Percentiles rank a stretch among this genome's conserved stretches.
Evolutionary conservation across 768 basidiomycete species (phyloP).

Genomic region (Mycena vulgaris): DNA sequence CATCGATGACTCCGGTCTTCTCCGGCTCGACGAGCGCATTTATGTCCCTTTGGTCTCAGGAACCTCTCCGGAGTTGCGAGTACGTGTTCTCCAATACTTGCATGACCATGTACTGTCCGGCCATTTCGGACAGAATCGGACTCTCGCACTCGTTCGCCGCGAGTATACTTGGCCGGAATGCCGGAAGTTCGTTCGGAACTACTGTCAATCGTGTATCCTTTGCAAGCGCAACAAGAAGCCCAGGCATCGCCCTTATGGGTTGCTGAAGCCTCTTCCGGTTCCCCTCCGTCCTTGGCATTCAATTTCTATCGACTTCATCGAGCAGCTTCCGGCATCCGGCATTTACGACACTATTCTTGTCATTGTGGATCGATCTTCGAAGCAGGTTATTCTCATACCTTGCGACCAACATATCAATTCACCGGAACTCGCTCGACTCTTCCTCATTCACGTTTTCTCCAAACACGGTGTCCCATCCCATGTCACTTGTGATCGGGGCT

Average conservation of each 20-base stretch:
- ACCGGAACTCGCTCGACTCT: conserved; percentile 51
- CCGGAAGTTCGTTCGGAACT: not conserved
- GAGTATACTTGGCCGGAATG: not conserved
- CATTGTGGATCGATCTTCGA: conserved; percentile 36
- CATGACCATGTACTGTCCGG: conserved; percentile 59
- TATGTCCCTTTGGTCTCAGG: too few relatives aligned
- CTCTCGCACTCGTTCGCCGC: conserved; percentile 35
- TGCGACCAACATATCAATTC: conserved; percentile 43
- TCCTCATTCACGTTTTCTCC: conserved; percentile 52
- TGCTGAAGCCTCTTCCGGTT: conserved; percentile 10
- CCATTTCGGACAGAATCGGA: conserved; percentile 56
- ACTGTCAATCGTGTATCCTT: conserved; percentile 44
- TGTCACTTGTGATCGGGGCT: not conserved
- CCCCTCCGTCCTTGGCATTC: conserved; percentile 54
- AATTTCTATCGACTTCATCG: conserved; percentile 60
- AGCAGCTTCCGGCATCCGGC: conserved; percentile 28
- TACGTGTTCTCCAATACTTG: too few relatives aligned
- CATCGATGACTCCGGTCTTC: too few relatives aligned
- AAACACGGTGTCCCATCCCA: conserved; percentile 50
- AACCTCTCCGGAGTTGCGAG: too few relatives aligned
- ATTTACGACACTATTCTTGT: conserved; percentile 55
- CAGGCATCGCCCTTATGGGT: too few relatives aligned
- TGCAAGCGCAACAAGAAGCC: conserved; percentile 42
- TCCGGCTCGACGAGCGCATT: too few relatives aligned
- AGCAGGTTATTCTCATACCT: conserved; percentile 56